Base-by-base conservation (phyloP, 2,329 filamentous ascomycete species). In the Neopestalotiopsis rosae region DNA sequence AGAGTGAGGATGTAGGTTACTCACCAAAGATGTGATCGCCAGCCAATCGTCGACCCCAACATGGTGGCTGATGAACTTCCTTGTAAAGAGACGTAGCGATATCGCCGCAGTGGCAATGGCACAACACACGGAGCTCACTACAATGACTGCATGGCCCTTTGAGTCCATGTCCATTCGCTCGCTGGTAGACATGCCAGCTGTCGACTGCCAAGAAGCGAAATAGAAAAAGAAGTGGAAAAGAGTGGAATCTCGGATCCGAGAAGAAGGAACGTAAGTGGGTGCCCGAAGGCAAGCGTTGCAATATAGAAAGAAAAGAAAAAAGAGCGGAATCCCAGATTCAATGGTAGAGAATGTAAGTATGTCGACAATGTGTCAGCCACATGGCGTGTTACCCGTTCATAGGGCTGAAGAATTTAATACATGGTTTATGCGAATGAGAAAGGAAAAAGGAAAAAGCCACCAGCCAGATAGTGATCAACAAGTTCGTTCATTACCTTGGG, bases 1-100 rank as follows among this genome's bases (percentile, higher is more conserved):
- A 17, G 17, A 20, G 24, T 12, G 9, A 3, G 10, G 5, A 62
- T 62, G 59, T 28, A 28, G 59, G 10, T 30, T 17, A 32, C 61
- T 28, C 24, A 64, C 61, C n/a, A 64, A 38, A 14, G 38, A 34
- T 64, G 40, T 45, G n/a, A 45, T 20, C 13, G 40, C 61, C 14
- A 64, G 12, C 34, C 61, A 64, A 28, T 64, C 61, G 28, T 64
- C 61, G 28, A 38, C 13, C 42, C 61, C 61, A 6, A 64, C 61
- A 20, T 45, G 61, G 14, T 17, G 61, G 61, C 40, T 64, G 38
- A 64, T 30, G 13, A 49, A 64, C 10, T 20, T 30, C 17, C 61
- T 64, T 17, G 61, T 64, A 34, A 45, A 64, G 9, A 64, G 20
- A 32, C 61, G 61, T 5, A 64, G 38, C n/a, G 61, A n/a, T 12